Percentiles rank a stretch among this genome's conserved stretches.
phyloP scores from a whole-genome alignment of 441 rosid genomes.

The Breynia disticha region DNA sequence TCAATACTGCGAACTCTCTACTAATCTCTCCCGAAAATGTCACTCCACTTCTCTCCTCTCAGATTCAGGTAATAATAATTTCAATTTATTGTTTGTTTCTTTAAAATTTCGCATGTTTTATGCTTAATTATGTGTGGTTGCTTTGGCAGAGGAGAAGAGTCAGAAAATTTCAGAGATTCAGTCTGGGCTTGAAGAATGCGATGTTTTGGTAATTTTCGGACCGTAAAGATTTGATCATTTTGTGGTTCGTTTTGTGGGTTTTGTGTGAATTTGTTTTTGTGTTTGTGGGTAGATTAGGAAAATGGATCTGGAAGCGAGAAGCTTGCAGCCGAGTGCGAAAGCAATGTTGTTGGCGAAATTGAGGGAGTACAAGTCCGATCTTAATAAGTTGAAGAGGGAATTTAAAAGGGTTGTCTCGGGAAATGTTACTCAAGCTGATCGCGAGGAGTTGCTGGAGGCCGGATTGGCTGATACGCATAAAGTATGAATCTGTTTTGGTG shows the following conservation, averaged over 20 bases:
- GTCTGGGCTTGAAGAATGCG: slow-evolving; percentile 62
- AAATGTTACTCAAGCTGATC: slow-evolving; percentile 42
- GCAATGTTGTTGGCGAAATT: slow-evolving; percentile 64
- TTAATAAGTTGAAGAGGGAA: slow-evolving; percentile 75
- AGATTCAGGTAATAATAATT: slow-evolving; percentile 25
- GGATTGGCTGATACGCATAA: slow-evolving; percentile 68
- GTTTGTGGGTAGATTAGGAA: slow-evolving; percentile 47
- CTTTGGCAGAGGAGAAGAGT: slow-evolving; percentile 59
- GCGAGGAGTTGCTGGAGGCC: slow-evolving; percentile 68
- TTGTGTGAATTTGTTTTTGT: neutral
- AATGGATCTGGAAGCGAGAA: slow-evolving; percentile 91
- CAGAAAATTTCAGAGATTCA: slow-evolving; percentile 63
- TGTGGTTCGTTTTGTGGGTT: slow-evolving; percentile 1
- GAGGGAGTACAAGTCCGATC: slow-evolving; percentile 82
- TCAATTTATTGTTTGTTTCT: neutral
- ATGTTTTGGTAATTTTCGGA: slow-evolving; percentile 45
- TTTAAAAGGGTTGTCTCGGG: slow-evolving; percentile 49
- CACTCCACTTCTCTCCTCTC: slow-evolving; percentile 40
- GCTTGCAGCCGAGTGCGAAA: slow-evolving; percentile 60
- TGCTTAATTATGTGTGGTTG: neutral
- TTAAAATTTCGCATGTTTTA: neutral
- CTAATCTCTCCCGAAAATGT: slow-evolving; percentile 1
- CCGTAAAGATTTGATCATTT: neutral
- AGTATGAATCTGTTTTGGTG: slow-evolving; percentile 25
- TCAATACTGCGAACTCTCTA: neutral